Base-by-base conservation (phyloP, 108 stramenopile species). In the Pseudonitzschia delicatissima region DNA sequence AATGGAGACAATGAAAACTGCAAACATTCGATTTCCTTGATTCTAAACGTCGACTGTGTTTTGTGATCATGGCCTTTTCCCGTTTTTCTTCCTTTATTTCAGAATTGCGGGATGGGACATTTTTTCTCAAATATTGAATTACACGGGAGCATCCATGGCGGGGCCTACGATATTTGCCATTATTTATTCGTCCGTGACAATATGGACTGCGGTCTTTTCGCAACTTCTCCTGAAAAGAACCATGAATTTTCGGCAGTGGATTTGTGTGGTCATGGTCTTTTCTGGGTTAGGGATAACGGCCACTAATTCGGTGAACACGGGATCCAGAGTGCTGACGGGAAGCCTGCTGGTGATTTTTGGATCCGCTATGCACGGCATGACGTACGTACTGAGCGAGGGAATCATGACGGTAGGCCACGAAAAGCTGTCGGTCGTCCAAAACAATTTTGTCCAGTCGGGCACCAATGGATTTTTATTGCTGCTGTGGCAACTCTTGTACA, bases 81-180 rank as follows among this genome's bases (percentile, higher is more conserved):
- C 42, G n/a, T 7, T 44, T n/a, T n/a, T 44, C 42, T 44, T 7
- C n/a, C 4, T 44, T 7, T 44, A 28, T 53, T 0, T 11, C 31
- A 55, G 53, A 55, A 80, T 83, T 70, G 87, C 87, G 9, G 12
- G 77, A 11, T 82, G 80, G 59, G 83, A 88, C 35, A 76, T 88
- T 35, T 66, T 64, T 28, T 80, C 84, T 5, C 80, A 82, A 61
- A 62, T 73, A 0, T 72, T 88, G 84, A 81, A 81, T 36, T 88
- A 85, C 45, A 77, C 82, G 29, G 87, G 87, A 36, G 80, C 82
- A 21, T 69, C 80, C 50, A 71, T 90, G 23, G 75, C 88, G 17
- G 88, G 88, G 12, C 85, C 88, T 32, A 83, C 85, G 13, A 80
- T 90, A 25, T 90, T 90, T 70, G 71, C 83, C 4, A 86, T 90